Conservation (phyloP, 1,139 yeast genomes). For the Yamadazyma trypodendri region DNA sequence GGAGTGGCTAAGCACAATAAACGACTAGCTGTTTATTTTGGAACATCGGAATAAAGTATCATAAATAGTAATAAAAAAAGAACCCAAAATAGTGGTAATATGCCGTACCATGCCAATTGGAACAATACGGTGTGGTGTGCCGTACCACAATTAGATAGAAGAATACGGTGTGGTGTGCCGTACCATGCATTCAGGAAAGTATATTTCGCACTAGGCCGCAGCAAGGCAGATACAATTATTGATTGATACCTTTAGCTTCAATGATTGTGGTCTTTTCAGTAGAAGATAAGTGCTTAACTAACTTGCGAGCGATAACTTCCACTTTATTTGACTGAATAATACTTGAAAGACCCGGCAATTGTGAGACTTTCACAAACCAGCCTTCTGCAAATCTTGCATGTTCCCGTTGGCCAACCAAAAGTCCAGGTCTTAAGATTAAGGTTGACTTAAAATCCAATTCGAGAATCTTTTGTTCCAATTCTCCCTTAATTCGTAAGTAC, state of each 20-base stretch:
- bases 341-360: constrained; percentile 3
- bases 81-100: too few relatives aligned
- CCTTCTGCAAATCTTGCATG: constrained; percentile 20
- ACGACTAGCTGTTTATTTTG: background rate
- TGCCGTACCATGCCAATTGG: too few relatives aligned
- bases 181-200: too few relatives aligned
- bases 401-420: constrained; percentile 60
- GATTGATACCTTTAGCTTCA: background rate
- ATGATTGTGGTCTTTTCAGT: background rate
- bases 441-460: constrained; percentile 61
- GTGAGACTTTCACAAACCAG: constrained; percentile 20
- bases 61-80: too few relatives aligned
- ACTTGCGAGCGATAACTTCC: constrained; percentile 26
- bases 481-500: constrained; percentile 62
- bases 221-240: background rate
- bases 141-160: too few relatives aligned
- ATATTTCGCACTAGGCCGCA: too few relatives aligned
- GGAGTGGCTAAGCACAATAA: too few relatives aligned
- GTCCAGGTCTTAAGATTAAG: constrained; percentile 71
- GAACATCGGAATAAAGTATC: background rate
- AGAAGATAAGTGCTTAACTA: background rate
- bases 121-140: too few relatives aligned
- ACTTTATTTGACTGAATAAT: constrained; percentile 14
- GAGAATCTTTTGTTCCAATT: constrained; percentile 25
- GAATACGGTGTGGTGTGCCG: too few relatives aligned